Evolutionary conservation across 2,329 filamentous ascomycete genomes (phyloP), one percentile per base, ranked within the genome.

Genomic region (Epichloe uncinata): DNA sequence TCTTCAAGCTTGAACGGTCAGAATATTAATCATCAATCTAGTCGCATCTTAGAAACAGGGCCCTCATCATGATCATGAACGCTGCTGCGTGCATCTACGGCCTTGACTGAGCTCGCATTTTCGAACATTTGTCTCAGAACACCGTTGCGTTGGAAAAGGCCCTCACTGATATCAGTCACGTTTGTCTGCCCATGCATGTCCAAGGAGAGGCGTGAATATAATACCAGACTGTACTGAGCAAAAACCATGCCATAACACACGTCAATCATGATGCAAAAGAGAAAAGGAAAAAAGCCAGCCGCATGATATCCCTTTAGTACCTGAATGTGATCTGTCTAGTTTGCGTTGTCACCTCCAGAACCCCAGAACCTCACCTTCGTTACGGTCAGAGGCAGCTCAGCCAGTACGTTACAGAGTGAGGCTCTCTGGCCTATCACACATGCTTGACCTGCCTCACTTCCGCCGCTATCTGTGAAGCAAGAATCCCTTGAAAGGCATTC

Each of bases 291-390:
- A 63, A 65, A 59, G 57, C 64, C 62, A 64, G 60, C 60, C 62
- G 61, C 63, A 61, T 60, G 58, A 62, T 62, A 63, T 64, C 60
- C 66, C 63, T 61, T 57, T 57, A 60, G 56, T 61, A 63, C 62
- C 62, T 64, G 62, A 60, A 59, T 63, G 55, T 62, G 56, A 52
- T 66, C 58, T 65, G 61, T 65, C 61, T 66, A 65, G 58, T 63
- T 54, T 58, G 61, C 60, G 58, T 56, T 60, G 57, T 58, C 59
- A 58, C 59, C 58, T 56, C 56, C 53, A 54, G 54, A 42, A 53
- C 55, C 55, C 55, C 54, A 52, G 53, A 56, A 51, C 54, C 55
- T 64, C 53, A 55, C 57, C 57, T 49, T 52, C 53, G 56, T 16
- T 56, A 55, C 53, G 53, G 48, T 56, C 51, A 51, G 51, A 56